Evolutionary conservation across 371 early-diverging fungal genomes (phyloP), one percentile per base, ranked within the genome.

Genomic region (Globomyces sp.): DNA sequence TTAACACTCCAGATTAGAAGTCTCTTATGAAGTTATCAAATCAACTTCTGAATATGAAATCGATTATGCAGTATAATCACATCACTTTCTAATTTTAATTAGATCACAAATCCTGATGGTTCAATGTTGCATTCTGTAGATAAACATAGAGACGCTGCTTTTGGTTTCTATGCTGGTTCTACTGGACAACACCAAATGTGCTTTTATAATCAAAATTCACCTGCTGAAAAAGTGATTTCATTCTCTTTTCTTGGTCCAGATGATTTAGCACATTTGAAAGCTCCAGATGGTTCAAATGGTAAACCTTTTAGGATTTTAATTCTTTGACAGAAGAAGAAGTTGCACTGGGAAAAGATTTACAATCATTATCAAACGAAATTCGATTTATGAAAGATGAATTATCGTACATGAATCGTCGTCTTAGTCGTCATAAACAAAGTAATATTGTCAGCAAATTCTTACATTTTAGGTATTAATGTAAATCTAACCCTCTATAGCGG

Each of bases 401-500:
- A 59, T 24, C 44, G 10, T 64, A 34, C 40, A 34, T 64, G 40
- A 51, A 46, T 39, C 37, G 58, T 34, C 44, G 65, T 34, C 8
- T 46, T 11, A 53, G 13, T 24, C 8, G 65, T 4, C 65, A 64
- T 43, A 42, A 11, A 34, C 9, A n/a, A 9, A 60, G 60, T 50
- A 60, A 60, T 42, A 24, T 24, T 24, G 24, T 24, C 49, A n/a
- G 49, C 49, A 34, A 34, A 34, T 63, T 13, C 5, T 66, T 47
- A 60, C 37, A 37, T 37, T 8, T n/a, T 75, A 90, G 90, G 24
- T 24, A 24, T 24, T 24, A 24, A 24, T 24, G 24, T 24, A 24
- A 24, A 24, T 24, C 24, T 24, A 24, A 24, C 24, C 24, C 0
- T 24, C 11, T 0, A 11, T 11, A 46, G 11, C 90, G 71, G 88